Evolutionary conservation across 139 green algal genomes (phyloP).

Genomic region (Chlorella sp.): DNA sequence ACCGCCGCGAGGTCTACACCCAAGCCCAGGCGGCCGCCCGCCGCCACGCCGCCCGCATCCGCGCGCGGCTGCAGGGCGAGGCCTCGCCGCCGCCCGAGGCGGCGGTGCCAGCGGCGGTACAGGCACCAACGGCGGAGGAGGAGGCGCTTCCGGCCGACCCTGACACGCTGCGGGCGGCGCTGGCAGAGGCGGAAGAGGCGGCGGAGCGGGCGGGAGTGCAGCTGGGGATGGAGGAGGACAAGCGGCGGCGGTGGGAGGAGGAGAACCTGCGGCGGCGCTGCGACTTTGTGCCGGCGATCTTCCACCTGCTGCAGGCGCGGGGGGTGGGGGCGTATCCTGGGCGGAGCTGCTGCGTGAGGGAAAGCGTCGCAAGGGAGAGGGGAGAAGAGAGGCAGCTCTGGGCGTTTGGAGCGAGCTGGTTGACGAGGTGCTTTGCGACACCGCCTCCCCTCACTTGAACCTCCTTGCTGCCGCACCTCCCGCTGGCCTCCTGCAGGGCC

Average conservation of each 20-base stretch:
- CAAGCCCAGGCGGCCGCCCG: slow-evolving; percentile 13
- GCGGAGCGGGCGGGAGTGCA: slow-evolving; percentile 18
- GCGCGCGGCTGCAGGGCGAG: neutral
- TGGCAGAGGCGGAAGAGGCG: slow-evolving; percentile 29
- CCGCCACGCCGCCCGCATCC: neutral
- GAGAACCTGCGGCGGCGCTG: slow-evolving; percentile 94
- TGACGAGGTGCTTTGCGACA: too few relatives aligned
- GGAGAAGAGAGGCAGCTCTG: too few relatives aligned
- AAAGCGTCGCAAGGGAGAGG: too few relatives aligned
- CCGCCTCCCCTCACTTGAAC: too few relatives aligned
- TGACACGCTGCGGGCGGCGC: slow-evolving; percentile 18
- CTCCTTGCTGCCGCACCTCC: too few relatives aligned
- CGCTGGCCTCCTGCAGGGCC: slow-evolving; percentile 81
- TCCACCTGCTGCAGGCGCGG: too few relatives aligned
- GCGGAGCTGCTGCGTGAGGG: too few relatives aligned
- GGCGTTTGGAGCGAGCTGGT: too few relatives aligned
- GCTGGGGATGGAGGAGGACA: slow-evolving; percentile 75
- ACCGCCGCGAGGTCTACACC: slow-evolving; percentile 40
- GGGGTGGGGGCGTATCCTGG: too few relatives aligned
- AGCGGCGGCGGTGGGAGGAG: slow-evolving; percentile 73
- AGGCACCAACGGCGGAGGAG: slow-evolving; percentile 1
- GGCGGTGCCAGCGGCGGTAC: neutral
- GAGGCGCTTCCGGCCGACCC: slow-evolving; percentile 23
- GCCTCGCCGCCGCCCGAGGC: neutral
- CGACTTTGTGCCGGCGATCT: too few relatives aligned